Conservation (phyloP, 75 land plant genomes). For the Pseudotsuga menziesii region DNA sequence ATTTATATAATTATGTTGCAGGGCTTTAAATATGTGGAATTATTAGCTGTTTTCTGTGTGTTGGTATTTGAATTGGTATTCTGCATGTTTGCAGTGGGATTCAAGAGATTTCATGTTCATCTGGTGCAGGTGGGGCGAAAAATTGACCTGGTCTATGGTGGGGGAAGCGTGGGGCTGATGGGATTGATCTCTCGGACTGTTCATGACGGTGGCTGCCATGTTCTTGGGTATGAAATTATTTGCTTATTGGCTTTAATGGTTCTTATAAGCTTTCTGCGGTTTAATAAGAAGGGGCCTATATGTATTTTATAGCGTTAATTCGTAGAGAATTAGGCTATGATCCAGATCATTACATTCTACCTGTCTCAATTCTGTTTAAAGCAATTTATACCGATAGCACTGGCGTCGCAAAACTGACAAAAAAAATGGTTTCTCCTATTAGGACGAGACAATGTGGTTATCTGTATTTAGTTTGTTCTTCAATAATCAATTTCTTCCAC, state of each 20-base stretch:
- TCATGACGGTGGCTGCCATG: constrained; percentile 73
- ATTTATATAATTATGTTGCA: no score
- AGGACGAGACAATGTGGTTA: not conserved
- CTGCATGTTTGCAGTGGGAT: not conserved
- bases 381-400: not conserved
- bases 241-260: no score
- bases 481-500: not conserved
- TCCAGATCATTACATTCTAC: not conserved
- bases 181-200: constrained; percentile 76
- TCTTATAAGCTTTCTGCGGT: no score
- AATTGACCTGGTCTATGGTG: constrained; percentile 80
- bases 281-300: no score
- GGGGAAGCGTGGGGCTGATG: constrained; percentile 83
- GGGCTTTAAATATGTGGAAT: no score
- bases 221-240: constrained; percentile 39
- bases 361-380: not conserved
- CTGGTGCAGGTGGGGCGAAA: constrained; percentile 51
- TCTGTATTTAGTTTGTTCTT: not conserved
- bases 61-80: not conserved
- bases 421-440: not conserved
- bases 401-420: not conserved
- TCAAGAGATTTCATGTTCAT: not conserved
- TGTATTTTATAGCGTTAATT: not conserved
- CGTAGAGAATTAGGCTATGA: no score
- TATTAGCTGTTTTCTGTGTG: not conserved